A percentile compares a stretch with the other conserved stretches of the same genome.
Conservation (phyloP, 805 yeast genomes). For the Candida ascalaphidarum region DNA sequence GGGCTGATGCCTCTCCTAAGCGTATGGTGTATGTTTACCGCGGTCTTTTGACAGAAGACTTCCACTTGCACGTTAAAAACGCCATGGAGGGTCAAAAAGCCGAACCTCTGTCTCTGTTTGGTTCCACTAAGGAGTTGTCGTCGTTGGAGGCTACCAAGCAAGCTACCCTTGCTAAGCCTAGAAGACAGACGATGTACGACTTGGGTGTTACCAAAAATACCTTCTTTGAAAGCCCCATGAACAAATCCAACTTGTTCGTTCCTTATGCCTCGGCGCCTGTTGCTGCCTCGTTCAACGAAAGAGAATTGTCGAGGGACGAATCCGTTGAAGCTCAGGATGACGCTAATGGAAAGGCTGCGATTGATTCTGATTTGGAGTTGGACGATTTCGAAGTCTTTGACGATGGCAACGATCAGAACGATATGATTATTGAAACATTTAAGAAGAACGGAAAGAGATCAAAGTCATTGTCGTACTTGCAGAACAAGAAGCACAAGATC, state of each 20-base stretch:
- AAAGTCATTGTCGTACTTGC: slow-evolving; percentile 53
- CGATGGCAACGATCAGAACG: slow-evolving; percentile 30
- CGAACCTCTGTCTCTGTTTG: no score
- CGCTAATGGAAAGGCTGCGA: slow-evolving; percentile 3
- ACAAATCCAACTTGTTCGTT: slow-evolving; percentile 40
- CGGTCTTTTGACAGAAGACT: slow-evolving; percentile 69
- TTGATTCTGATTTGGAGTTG: slow-evolving; percentile 35
- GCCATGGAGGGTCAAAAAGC: slow-evolving; percentile 45
- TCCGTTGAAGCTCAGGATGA: neutral
- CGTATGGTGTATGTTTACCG: slow-evolving; percentile 85
- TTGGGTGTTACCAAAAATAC: slow-evolving; percentile 35
- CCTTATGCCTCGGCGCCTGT: slow-evolving; percentile 77
- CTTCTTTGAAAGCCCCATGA: slow-evolving; percentile 33
- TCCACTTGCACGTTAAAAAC: slow-evolving; percentile 60
- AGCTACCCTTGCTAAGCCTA: slow-evolving; percentile 26
- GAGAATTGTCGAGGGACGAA: slow-evolving; percentile 1
- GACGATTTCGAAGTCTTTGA: slow-evolving; percentile 43
- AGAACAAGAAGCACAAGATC: slow-evolving; percentile 38
- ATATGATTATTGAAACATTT: slow-evolving; percentile 30
- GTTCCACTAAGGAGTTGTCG: neutral
- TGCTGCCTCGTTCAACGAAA: slow-evolving; percentile 46
- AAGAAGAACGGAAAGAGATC: slow-evolving; percentile 48
- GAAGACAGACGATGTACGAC: slow-evolving; percentile 48
- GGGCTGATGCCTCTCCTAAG: slow-evolving; percentile 88
- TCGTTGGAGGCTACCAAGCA: slow-evolving; percentile 29